Base-by-base conservation (phyloP, 2,329 filamentous ascomycete genomes). In the Trichoderma sp. region DNA sequence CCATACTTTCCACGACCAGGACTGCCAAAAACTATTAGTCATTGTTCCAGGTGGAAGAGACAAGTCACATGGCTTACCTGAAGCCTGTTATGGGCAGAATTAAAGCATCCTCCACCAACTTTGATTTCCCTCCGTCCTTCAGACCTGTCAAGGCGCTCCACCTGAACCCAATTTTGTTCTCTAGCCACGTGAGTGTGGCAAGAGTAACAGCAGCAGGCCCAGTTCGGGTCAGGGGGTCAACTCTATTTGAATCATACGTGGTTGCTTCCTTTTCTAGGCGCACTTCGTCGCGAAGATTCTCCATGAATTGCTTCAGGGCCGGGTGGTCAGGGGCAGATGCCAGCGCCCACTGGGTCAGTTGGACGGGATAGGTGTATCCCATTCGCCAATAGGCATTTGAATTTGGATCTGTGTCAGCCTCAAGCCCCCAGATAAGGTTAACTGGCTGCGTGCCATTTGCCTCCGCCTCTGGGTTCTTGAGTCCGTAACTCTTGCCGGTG, bases 291-390 rank as follows among this genome's bases (percentile, higher is more conserved):
- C 68, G 67, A 24, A 75, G 68, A 14, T 61, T 69, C n/a, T 72
- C 66, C 69, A 74, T 71, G 68, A 72, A 75, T 32, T 68, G 70
- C 8, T 61, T 59, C 28, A 75, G 64, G 14, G 71, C 61, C 6
- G 72, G 73, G n/a, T 75, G 74, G 7, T 69, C 61, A 6, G 70
- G 73, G 13, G 71, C 70, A 16, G 73, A 73, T 2, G 74, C 74
- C 68, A 75, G 61, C 5, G 74, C 74, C 74, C 74, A 75, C 51
- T 75, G 73, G 6, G 74, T 75, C 43, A 75, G 51, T 21, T 75
- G 74, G 3, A 75, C 66, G 8, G 74, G 73, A 64, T 73, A 74
- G 16, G 72, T 67, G 52, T 75, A 75, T 52, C 74, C 74, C 74
- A 75, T 75, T 16, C 74, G 72, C 74, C 74, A 75, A 61, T 73